Conservation (phyloP, 2,329 filamentous ascomycete genomes). For the Daldinia eschscholtzii region DNA sequence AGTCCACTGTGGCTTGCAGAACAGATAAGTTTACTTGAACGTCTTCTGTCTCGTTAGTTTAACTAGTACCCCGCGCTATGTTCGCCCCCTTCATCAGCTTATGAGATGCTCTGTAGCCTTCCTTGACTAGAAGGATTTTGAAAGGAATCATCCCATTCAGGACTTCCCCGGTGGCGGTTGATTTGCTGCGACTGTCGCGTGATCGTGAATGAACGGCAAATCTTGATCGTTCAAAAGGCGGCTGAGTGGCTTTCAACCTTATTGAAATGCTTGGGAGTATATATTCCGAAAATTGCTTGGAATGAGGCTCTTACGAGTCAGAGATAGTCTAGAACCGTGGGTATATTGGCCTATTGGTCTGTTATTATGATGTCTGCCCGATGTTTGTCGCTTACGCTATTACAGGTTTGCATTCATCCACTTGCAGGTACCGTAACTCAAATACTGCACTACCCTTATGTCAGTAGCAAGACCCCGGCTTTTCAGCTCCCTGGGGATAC, state of each 20-base stretch:
- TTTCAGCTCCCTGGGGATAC: not conserved
- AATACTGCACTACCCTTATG: not conserved
- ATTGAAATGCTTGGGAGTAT: not conserved
- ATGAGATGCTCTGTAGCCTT: not conserved
- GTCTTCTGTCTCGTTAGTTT: not conserved
- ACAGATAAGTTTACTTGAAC: not conserved
- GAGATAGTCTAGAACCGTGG: not conserved
- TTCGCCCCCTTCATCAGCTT: not conserved
- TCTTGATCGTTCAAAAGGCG: not conserved
- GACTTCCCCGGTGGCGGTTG: not conserved
- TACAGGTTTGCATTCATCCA: not conserved
- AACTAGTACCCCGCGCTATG: not conserved
- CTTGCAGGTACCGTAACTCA: not conserved
- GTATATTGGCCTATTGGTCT: not conserved
- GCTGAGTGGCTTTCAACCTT: constrained; percentile 12
- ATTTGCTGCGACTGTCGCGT: constrained; percentile 3
- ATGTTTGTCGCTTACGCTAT: not conserved
- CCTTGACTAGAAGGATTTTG: not conserved
- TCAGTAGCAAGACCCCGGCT: not conserved
- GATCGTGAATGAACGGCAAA: not conserved
- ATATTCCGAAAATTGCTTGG: not conserved
- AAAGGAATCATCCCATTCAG: not conserved
- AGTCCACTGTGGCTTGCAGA: too few species aligned
- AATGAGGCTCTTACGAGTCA: not conserved
- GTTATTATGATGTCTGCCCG: not conserved